phyloP scores from a whole-genome alignment of 2,329 filamentous ascomycete species.

The Mycosphaerella sp. region DNA sequence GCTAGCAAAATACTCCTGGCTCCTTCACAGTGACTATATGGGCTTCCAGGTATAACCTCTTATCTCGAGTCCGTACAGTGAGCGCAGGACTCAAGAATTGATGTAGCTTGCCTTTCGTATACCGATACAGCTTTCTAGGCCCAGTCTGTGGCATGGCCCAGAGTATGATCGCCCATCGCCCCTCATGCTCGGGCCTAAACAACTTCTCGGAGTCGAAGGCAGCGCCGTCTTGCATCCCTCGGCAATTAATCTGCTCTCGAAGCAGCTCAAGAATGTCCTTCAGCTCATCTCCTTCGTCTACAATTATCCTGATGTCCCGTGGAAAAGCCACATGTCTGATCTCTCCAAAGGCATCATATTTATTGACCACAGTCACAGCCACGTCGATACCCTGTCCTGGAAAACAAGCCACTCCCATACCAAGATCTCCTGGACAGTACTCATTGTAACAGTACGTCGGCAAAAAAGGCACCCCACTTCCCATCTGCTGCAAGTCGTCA shows the following conservation, averaged over 20 bases:
- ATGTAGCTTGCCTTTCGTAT: background rate
- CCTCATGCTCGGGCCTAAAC: background rate
- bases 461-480: slow-evolving; percentile 11
- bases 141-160: slow-evolving; percentile 16
- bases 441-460: slow-evolving; percentile 11
- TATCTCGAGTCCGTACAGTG: background rate
- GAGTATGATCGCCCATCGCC: slow-evolving; percentile 8
- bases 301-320: slow-evolving; percentile 3
- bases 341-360: background rate
- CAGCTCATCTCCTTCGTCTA: slow-evolving; percentile 4
- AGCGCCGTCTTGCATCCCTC: slow-evolving; percentile 2
- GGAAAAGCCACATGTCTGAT: slow-evolving; percentile 1
- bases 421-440: background rate
- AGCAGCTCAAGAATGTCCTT: slow-evolving; percentile 1
- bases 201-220: slow-evolving; percentile 4
- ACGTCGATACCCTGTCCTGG: slow-evolving; percentile 11
- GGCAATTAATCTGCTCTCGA: slow-evolving; percentile 1
- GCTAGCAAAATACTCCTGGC: background rate
- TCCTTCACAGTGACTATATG: slow-evolving; percentile 6
- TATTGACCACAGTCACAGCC: slow-evolving; percentile 10
- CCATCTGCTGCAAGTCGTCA: background rate
- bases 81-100: slow-evolving; percentile 8
- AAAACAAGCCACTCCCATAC: slow-evolving; percentile 3
- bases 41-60: slow-evolving; percentile 15
- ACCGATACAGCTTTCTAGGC: slow-evolving; percentile 10